Conservation (phyloP, 192 early-diverging fungal species). For the Coemansia sp. region DNA sequence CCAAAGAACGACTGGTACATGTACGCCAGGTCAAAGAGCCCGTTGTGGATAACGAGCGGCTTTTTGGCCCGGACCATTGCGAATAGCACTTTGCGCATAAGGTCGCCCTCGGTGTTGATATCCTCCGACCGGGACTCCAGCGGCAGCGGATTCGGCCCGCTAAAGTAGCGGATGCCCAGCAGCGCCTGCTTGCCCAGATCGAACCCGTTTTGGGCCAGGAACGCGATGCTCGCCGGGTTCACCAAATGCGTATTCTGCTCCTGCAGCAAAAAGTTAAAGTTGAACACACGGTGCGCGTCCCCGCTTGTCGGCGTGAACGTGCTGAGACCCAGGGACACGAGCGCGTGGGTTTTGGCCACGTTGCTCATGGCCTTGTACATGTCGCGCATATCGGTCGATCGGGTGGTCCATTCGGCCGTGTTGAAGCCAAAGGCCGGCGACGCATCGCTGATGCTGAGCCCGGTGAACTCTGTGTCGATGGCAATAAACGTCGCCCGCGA, state of each 20-base stretch:
- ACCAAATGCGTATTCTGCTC: slow-evolving; percentile 64
- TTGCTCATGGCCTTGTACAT: slow-evolving; percentile 74
- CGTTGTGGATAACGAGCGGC: slow-evolving; percentile 91
- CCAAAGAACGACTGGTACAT: slow-evolving; percentile 90
- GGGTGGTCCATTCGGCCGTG: slow-evolving; percentile 37
- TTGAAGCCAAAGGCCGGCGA: slow-evolving; percentile 27
- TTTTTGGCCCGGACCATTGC: slow-evolving; percentile 51
- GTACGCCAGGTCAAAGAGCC: slow-evolving; percentile 89
- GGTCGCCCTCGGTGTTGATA: slow-evolving; percentile 35
- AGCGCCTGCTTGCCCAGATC: slow-evolving; percentile 78
- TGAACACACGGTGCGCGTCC: slow-evolving; percentile 65
- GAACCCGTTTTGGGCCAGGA: slow-evolving; percentile 81
- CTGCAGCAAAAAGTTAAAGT: slow-evolving; percentile 54
- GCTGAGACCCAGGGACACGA: slow-evolving; percentile 81
- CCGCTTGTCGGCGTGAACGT: slow-evolving; percentile 24
- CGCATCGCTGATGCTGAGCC: slow-evolving; percentile 57
- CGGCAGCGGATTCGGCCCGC: slow-evolving; percentile 51
- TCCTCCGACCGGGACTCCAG: slow-evolving; percentile 16
- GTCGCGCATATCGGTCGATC: slow-evolving; percentile 72
- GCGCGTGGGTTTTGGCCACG: slow-evolving; percentile 69
- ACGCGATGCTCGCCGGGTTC: slow-evolving; percentile 66
- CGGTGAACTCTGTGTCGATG: slow-evolving; percentile 91
- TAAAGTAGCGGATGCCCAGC: slow-evolving; percentile 78
- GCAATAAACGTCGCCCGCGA: slow-evolving; percentile 70
- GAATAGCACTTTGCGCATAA: slow-evolving; percentile 59